Evolutionary conservation across 129 eudicot species (phyloP).

Genomic region (sunflower (Helianthus annuus)): DNA sequence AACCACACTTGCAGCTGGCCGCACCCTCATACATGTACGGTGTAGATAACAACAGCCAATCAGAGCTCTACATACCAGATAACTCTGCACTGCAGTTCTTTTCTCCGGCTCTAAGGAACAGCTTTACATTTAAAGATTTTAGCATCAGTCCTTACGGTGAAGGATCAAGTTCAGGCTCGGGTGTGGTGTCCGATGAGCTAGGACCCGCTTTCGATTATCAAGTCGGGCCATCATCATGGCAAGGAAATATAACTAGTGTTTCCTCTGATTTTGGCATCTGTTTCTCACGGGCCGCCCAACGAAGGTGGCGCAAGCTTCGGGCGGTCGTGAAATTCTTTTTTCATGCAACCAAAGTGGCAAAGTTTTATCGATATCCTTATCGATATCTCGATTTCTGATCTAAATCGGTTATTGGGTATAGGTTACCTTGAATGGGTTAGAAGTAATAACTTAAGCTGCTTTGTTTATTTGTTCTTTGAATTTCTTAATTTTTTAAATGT

Average conservation of each 20-base stretch:
- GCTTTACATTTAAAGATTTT: slow-evolving; percentile 24
- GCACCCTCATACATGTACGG: slow-evolving; percentile 19
- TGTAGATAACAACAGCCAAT: slow-evolving; percentile 9
- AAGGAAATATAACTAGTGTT: slow-evolving; percentile 19
- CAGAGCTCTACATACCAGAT: slow-evolving; percentile 18
- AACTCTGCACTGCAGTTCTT: slow-evolving; percentile 22
- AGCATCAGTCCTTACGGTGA: slow-evolving; percentile 32
- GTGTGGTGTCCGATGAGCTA: slow-evolving; percentile 16
- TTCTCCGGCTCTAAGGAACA: slow-evolving; percentile 34
- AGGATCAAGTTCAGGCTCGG: slow-evolving; percentile 28
- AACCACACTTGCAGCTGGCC: slow-evolving; percentile 26
- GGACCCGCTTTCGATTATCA: slow-evolving; percentile 30
- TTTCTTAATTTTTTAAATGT: slow-evolving; percentile 13
- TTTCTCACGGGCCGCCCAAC: slow-evolving; percentile 29
- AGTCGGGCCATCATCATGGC: slow-evolving; percentile 18
- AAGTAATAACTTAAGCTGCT: not conserved
- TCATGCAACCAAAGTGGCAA: slow-evolving; percentile 30
- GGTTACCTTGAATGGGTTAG: not conserved
- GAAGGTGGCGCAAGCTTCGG: slow-evolving; percentile 47
- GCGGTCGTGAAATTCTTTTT: slow-evolving; percentile 38
- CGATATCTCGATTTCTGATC: slow-evolving; percentile 15
- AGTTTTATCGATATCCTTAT: slow-evolving; percentile 15
- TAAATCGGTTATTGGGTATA: not conserved
- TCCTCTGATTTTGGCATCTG: slow-evolving; percentile 26
- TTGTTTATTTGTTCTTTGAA: slow-evolving; percentile 36